Conservation (phyloP, 805 yeast species). For the Ogataea philodendri region DNA sequence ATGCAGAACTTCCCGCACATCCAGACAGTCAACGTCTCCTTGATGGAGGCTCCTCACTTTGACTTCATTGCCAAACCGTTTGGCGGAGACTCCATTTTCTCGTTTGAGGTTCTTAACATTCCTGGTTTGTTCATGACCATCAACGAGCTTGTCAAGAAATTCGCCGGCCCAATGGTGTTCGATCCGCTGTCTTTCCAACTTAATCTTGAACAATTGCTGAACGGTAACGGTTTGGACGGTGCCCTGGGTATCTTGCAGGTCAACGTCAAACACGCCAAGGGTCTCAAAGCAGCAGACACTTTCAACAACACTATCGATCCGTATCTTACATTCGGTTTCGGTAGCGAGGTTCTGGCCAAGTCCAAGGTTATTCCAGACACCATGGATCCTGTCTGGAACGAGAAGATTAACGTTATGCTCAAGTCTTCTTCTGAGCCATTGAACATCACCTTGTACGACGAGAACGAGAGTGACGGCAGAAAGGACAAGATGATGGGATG, state of each 20-base stretch:
- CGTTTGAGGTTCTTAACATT: conserved; percentile 80
- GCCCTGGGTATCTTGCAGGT: conserved; percentile 85
- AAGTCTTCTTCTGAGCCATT: conserved; percentile 81
- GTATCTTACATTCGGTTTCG: conserved; percentile 69
- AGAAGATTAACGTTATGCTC: conserved; percentile 68
- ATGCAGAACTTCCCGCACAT: conserved; percentile 90
- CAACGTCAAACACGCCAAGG: conserved; percentile 62
- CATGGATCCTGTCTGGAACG: conserved; percentile 77
- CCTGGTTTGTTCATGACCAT: conserved; percentile 87
- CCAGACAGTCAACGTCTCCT: conserved; percentile 82
- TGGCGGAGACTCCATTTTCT: conserved; percentile 77
- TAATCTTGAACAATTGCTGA: conserved; percentile 84
- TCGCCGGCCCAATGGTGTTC: conserved; percentile 83
- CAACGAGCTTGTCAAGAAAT: conserved; percentile 80
- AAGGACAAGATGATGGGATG: conserved; percentile 82
- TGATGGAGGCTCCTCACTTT: conserved; percentile 82
- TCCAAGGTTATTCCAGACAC: conserved; percentile 71
- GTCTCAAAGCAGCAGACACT: conserved; percentile 65
- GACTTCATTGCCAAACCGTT: conserved; percentile 76
- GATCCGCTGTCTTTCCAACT: conserved; percentile 91
- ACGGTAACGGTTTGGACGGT: conserved; percentile 75
- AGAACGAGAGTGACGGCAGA: conserved; percentile 56
- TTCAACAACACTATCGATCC: conserved; percentile 87
- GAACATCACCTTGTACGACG: conserved; percentile 67
- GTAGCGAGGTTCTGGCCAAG: conserved; percentile 56